Base-by-base conservation (phyloP, 108 stramenopile genomes). In the Nitzschia palea region DNA sequence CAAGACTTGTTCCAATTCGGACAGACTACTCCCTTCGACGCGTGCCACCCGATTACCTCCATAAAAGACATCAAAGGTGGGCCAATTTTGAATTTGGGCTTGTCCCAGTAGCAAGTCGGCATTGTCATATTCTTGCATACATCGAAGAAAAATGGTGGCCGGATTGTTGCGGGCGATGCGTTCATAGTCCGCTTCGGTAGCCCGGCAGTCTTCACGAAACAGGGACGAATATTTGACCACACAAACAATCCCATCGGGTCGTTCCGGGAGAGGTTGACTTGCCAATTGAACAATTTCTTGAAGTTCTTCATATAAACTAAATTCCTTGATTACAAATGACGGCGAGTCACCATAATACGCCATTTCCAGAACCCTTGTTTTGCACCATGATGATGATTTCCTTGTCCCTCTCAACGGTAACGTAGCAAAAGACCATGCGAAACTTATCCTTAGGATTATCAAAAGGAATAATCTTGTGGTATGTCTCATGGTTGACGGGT, bases 211-310 rank as follows among this genome's bases (percentile, higher is more conserved):
- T 9, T 35, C 26, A 10, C 58, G 53, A 15, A 17, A 43, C 0
- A 58, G 44, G 0, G 74, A 76, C 18, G 85, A 71, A 42, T 68
- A 86, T 31, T 86, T 89, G 28, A 71, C 83, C n/a, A 89, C 82
- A 32, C 62, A 55, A 0, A 86, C 88, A 55, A 89, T 83, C 2
- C 88, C 88, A 55, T 89, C 85, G 27, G 88, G 88, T 44, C 85
- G 72, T 55, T 89, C 77, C 2, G 87, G 87, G 4, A 88, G 51
- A 1, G 84, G 73, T 52, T 71, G 67, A 15, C 64, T 44, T 17
- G 87, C 74, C 30, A 88, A 63, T 37, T 80, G 51, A 1, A 88
- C 84, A 45, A 88, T 81, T 40, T 84, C 79, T 52, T 88, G 67
- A 18, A 88, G 77, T 59, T 87, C 76, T 48, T 87, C 82, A 55